Evolutionary conservation across 768 basidiomycete species (phyloP), one percentile per base, ranked within the genome.

Genomic region (Lentinula lateritia): DNA sequence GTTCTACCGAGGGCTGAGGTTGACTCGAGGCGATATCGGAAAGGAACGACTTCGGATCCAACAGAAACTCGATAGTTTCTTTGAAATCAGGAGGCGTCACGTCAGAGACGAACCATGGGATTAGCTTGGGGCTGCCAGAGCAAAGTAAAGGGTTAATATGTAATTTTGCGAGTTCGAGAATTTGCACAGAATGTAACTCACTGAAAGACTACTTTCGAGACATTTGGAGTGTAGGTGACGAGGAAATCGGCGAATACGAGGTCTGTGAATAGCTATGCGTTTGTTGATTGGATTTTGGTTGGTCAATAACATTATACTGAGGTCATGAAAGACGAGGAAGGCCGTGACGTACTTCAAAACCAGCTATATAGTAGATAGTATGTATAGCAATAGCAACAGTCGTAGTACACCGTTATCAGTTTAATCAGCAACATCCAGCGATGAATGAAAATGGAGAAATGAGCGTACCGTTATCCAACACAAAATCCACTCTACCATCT

Each of bases 101-200:
- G 71, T 97, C 93, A 10, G 92, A 94, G 50, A 98, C 95, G 70
- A 98, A 99, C 95, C 96, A 99, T 0, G 95, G 95, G 56, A 98
- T 90, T 8, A 90, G 77, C 72, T 99, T 98, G 0, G 95, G 92
- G 75, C 95, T 96, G 63, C 28, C 28, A 28, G 28, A 28, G 28
- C 28, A 28, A 28, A 4, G 3, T 2, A 28, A 28, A 28, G 28
- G 28, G 3, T 28, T 28, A 3, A 28, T 28, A 28, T 28, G 28
- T 28, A 28, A 28, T 28, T 28, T 28, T 28, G 28, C 28, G 28
- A 28, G 28, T 28, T 28, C 3, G 3, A 3, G 28, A 28, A 28
- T 28, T 28, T 28, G 28, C 28, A 28, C 28, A 28, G 28, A 28
- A 28, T 28, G 28, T 28, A 28, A 80, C 85, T 62, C 55, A 96